Base-by-base conservation (phyloP, 306 rosid genomes). In the Dicorynia guianensis region DNA sequence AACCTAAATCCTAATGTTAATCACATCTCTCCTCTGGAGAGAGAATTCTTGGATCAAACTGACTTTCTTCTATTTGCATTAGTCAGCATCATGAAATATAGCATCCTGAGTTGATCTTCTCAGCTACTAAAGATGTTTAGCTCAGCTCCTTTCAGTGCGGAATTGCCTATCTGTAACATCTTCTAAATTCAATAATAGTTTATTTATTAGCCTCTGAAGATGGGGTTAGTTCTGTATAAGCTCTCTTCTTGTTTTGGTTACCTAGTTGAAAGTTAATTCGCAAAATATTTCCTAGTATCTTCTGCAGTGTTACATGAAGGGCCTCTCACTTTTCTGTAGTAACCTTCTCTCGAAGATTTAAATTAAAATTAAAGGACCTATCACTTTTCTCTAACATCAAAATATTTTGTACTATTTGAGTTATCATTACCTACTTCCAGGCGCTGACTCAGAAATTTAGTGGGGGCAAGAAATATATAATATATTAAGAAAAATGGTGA, bases 61-160 rank as follows among this genome's bases (percentile, higher is more conserved):
- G 59, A 19, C 39, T 48, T 61, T 3, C 8, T 39, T 38, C 10
- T 2, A 6, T 48, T 20, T 18, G 70, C 30, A 25, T 36, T 49
- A 49, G 19, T 47, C 49, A 59, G n/a, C 70, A 61, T 62, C 13
- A 46, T 49, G 9, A 18, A 74, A 40, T 36, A 74, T 36, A 62
- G 47, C 38, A 62, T 50, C 42, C 52, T 4, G 7, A 5, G 33
- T 10, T 7, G 35, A 33, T 59, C 48, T 58, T 54, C 15, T 62
- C 55, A 55, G 4, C 74, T 6, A 50, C 70, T 1, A 4, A 30
- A 30, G 33, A 18, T 42, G 9, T 47, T 47, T 67, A 33, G 25
- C 49, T 9, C 57, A 30, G 25, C 33, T 33, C n/a, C 58, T 55
- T 14, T 25, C 30, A 25, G 30, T 25, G 30, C 2, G 30, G 30